Evolutionary conservation across 208 protist genomes (phyloP), one percentile per base, ranked within the genome.

Genomic region (Ichthyophonus hoferi): DNA sequence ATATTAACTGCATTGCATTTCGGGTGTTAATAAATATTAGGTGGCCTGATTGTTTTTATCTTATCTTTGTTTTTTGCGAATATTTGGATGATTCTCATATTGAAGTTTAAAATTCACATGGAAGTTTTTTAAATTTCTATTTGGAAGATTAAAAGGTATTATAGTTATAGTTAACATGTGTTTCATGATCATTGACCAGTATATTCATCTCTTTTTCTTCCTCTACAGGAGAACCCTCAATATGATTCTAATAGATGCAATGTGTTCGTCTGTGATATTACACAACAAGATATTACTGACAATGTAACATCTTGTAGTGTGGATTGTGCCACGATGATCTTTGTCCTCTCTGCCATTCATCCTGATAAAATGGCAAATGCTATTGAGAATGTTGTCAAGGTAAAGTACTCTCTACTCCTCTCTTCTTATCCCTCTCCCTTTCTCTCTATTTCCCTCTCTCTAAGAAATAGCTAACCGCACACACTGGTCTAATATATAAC

Each of bases 311-410:
- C 58, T 41, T 7, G 31, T 31, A 34, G 17, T 39, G 42, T 88
- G 37, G 85, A 88, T 34, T 50, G 24, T 17, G 67, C 67, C 17
- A 88, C 89, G 37, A 87, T 86, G 58, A 91, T 91, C 37, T 91
- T 90, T 88, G 79, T 91, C 31, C 89, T 91, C 3, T 90, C 86
- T 79, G 89, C 89, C 35, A 33, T 91, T 0, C 38, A 86, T 24
- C 67, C 86, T 3, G 0, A 84, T 86, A 87, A 85, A 17, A 42
- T 91, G 84, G 0, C n/a, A 12, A 42, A 34, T 3, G 88, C 40
- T 17, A 34, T 90, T 31, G 24, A 24, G n/a, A 67, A 88, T 58
- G 39, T 91, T 2, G 24, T 50, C 7, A n/a, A 17, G 39, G 78
- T 82, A 37, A 37, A n/a, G 24, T 67, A 67, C 24, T 24, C 24